Evolutionary conservation across 371 early-diverging fungal species (phyloP).

Genomic region (Mucor indicus): DNA sequence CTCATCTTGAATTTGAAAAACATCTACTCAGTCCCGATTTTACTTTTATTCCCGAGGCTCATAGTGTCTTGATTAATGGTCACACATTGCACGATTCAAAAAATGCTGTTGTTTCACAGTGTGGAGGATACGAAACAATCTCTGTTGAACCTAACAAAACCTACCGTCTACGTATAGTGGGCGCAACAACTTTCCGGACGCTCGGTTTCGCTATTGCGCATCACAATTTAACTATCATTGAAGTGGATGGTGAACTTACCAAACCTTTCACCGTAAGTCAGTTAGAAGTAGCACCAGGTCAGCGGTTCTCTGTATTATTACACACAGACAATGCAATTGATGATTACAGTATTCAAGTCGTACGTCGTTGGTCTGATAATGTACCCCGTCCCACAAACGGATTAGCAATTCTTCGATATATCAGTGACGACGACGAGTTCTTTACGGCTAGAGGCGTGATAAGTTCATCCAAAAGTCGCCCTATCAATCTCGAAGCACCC

Average conservation of each 20-base stretch:
- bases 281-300: slow-evolving; percentile 43
- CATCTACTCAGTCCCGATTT: slow-evolving; percentile 32
- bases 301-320: slow-evolving; percentile 39
- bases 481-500: slow-evolving; percentile 1
- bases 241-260: slow-evolving; percentile 41
- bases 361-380: slow-evolving; percentile 32
- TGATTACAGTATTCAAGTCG: slow-evolving; percentile 32
- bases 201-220: slow-evolving; percentile 36
- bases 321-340: slow-evolving; percentile 16
- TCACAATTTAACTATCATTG: slow-evolving; percentile 43
- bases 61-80: slow-evolving; percentile 46
- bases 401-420: slow-evolving; percentile 27
- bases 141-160: slow-evolving; percentile 26
- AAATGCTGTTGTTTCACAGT: slow-evolving; percentile 10
- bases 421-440: too few relatives aligned
- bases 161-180: slow-evolving; percentile 41
- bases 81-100: slow-evolving; percentile 18
- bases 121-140: slow-evolving; percentile 30
- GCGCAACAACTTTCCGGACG: slow-evolving; percentile 40
- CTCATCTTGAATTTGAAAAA: slow-evolving; percentile 23
- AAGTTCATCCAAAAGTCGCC: too few relatives aligned
- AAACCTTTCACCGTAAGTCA: slow-evolving; percentile 26
- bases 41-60: slow-evolving; percentile 33
- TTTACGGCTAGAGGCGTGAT: too few relatives aligned
- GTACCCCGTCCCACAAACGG: slow-evolving; percentile 32